These are phyloP conservation scores for Candida khao-thaluensis DNA, from an alignment of 805 yeast genomes.

Conservation along the genomic window DNA sequence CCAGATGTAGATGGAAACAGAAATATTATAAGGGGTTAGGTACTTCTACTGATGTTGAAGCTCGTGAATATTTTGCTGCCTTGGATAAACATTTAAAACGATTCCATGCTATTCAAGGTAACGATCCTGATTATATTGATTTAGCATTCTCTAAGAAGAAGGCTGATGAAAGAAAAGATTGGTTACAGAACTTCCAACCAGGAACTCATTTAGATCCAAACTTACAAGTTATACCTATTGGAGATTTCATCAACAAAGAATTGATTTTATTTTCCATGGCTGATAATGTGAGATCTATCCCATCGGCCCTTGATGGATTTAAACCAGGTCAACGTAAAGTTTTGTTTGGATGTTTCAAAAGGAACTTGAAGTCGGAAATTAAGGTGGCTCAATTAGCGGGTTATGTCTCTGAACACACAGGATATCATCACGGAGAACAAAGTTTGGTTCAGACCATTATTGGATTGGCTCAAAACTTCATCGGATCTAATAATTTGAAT, in stretches of 20 bases:
- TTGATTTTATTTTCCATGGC: conserved; percentile 94
- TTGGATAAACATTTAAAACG: conserved; percentile 82
- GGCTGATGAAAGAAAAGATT: conserved; percentile 96
- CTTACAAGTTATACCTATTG: conserved; percentile 74
- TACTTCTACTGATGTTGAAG: conserved; percentile 82
- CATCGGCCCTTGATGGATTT: conserved; percentile 89
- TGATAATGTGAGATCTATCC: conserved; percentile 92
- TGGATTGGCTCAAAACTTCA: conserved; percentile 91
- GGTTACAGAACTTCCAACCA: conserved; percentile 88
- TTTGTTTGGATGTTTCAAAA: conserved; percentile 80
- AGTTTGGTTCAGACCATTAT: conserved; percentile 87
- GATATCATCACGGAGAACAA: conserved; percentile 93
- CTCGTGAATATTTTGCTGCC: conserved; percentile 82
- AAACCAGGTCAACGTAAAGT: conserved; percentile 98
- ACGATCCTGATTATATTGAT: conserved; percentile 77
- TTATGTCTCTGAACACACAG: conserved; percentile 82
- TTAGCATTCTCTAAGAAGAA: conserved; percentile 91
- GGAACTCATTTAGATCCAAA: conserved; percentile 90
- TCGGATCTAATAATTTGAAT: conserved; percentile 89
- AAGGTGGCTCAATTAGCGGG: conserved; percentile 92
- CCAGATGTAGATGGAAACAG: conserved; percentile 75
- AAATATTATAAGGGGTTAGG: conserved; percentile 99
- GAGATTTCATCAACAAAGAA: conserved; percentile 93
- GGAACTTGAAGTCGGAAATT: conserved; percentile 72
- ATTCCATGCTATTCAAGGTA: conserved; percentile 76